Percentiles rank a stretch among this genome's conserved stretches.
Evolutionary conservation across 306 rosid species (phyloP).

Genomic region (Cucurbita maxima): DNA sequence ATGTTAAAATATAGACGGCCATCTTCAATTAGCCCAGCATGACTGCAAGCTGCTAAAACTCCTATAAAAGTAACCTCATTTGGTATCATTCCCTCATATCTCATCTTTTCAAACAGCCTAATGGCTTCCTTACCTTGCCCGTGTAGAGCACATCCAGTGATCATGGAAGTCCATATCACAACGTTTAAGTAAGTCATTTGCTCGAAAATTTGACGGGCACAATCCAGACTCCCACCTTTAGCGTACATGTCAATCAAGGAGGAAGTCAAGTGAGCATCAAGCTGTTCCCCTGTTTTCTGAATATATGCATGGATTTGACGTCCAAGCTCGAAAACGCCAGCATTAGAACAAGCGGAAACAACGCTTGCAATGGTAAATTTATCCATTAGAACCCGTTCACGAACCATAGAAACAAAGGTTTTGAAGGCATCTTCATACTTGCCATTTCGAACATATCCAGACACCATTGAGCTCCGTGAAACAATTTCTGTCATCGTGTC

Average conservation of each 20-base stretch:
- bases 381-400: conserved; percentile 38
- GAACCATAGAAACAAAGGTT: conserved; percentile 43
- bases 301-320: conserved; percentile 49
- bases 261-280: conserved; percentile 52
- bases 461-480: conserved; percentile 64
- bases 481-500: conserved; percentile 31
- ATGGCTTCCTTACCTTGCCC: conserved; percentile 61
- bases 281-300: conserved; percentile 42
- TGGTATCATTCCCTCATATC: conserved; percentile 37
- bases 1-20: conserved; percentile 48
- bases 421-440: conserved; percentile 49
- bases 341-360: conserved; percentile 57
- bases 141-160: conserved; percentile 49
- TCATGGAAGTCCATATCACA: conserved; percentile 78
- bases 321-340: conserved; percentile 50
- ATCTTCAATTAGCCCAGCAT: conserved; percentile 64
- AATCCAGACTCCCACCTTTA: conserved; percentile 60
- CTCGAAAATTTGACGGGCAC: conserved; percentile 40
- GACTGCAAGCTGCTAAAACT: conserved; percentile 79
- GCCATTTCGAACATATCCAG: conserved; percentile 54
- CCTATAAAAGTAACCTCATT: conserved; percentile 68
- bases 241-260: conserved; percentile 73
- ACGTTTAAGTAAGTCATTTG: conserved; percentile 30
- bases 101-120: conserved; percentile 49
- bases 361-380: conserved; percentile 45